A percentile compares a stretch with the other conserved stretches of the same genome.
These are phyloP conservation scores for Pseudomassariella vexata DNA, from an alignment of 2,329 filamentous ascomycete species.

Conservation along the genomic window DNA sequence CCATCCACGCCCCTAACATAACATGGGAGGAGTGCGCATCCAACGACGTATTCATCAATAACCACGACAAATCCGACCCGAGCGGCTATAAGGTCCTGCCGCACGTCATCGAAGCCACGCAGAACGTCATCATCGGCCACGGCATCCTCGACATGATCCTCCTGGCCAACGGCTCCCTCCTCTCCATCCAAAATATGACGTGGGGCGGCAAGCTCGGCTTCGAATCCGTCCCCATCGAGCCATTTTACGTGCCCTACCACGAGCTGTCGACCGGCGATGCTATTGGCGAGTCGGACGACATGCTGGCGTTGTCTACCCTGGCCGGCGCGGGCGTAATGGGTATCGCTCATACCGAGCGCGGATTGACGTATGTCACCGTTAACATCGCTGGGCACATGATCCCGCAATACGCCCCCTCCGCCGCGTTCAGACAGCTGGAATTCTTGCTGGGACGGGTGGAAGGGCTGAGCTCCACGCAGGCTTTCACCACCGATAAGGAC, in stretches of 20 bases:
- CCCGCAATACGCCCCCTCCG: conserved; percentile 62
- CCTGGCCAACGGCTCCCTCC: conserved; percentile 61
- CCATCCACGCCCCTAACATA: conserved; percentile 55
- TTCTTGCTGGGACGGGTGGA: conserved; percentile 66
- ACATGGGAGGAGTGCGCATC: conserved; percentile 20
- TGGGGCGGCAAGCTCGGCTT: conserved; percentile 70
- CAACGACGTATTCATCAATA: conserved; percentile 29
- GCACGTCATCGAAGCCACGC: conserved; percentile 65
- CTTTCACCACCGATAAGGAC: conserved; percentile 19
- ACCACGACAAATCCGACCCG: conserved; percentile 44
- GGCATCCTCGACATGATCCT: conserved; percentile 66
- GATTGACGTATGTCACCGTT: conserved; percentile 58
- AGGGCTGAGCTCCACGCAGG: conserved; percentile 17
- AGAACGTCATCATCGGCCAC: conserved; percentile 69
- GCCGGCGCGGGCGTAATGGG: conserved; percentile 65
- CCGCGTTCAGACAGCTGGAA: conserved; percentile 68
- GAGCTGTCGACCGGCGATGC: conserved; percentile 29
- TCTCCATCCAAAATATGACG: conserved; percentile 76
- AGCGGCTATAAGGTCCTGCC: conserved; percentile 56
- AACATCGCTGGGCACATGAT: conserved; percentile 61
- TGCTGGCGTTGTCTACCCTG: conserved; percentile 28
- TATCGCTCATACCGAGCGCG: conserved; percentile 65
- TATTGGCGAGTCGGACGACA: conserved; percentile 17
- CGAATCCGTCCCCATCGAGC: conserved; percentile 49
- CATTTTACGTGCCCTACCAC: conserved; percentile 66